Evolutionary conservation across 345 rosid genomes (phyloP).

Genomic region (Microthlaspi erraticum): DNA sequence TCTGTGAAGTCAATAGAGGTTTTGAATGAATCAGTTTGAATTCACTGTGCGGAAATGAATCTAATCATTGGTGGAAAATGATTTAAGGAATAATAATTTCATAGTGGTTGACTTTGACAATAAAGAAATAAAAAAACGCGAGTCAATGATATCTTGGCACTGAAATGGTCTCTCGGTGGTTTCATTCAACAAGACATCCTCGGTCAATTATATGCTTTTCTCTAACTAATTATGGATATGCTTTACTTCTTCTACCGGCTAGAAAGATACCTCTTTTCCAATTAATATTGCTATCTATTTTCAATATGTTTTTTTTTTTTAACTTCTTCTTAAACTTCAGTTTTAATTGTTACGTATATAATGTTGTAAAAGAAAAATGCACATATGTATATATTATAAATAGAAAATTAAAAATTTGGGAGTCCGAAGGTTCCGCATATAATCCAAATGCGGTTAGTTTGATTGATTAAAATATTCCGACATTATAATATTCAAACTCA

Average conservation of each 20-base stretch:
- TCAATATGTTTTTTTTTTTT: not conserved
- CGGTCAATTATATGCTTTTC: slow-evolving; percentile 1
- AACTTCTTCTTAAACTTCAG: not conserved
- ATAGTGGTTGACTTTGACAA: slow-evolving; percentile 33
- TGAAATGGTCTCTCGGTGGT: slow-evolving; percentile 25
- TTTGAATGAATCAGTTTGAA: slow-evolving; percentile 35
- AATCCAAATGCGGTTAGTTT: not conserved
- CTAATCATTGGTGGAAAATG: slow-evolving; percentile 35
- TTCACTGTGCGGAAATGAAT: slow-evolving; percentile 25
- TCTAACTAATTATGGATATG: too few species aligned
- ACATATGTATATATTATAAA: not conserved
- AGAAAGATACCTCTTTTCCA: not conserved
- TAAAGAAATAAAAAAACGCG: not conserved
- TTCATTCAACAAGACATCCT: slow-evolving; percentile 35
- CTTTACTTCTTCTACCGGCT: slow-evolving; percentile 10
- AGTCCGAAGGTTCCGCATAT: not conserved
- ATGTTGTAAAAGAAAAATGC: too few species aligned
- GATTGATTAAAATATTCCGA: not conserved
- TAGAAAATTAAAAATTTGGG: not conserved
- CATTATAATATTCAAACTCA: not conserved
- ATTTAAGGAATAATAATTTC: not conserved
- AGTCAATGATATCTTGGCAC: slow-evolving; percentile 34
- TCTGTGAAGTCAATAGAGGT: slow-evolving; percentile 19
- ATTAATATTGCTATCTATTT: not conserved
- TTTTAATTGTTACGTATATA: not conserved